A percentile compares a stretch with the other conserved stretches of the same genome.
phyloP scores from a whole-genome alignment of 495 filamentous ascomycete genomes.

The Penicillium goetzii region DNA sequence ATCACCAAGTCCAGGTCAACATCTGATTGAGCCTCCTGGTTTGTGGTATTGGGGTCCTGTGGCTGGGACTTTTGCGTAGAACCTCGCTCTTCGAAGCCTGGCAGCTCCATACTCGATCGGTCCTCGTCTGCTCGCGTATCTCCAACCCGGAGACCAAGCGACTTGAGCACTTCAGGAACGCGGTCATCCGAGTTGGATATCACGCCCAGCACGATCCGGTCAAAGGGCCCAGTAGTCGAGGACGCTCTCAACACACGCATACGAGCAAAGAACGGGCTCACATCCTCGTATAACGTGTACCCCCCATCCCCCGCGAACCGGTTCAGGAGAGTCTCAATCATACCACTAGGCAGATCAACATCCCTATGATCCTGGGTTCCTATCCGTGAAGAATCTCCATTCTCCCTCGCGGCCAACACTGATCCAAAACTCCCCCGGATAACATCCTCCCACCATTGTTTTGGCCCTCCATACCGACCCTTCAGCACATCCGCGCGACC shows the following conservation, averaged over 20 bases:
- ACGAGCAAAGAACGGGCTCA: conserved; percentile 53
- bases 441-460: conserved; percentile 74
- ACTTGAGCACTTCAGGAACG: conserved; percentile 61
- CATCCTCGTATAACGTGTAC: conserved; percentile 62
- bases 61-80: conserved; percentile 12
- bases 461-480: conserved; percentile 54
- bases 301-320: conserved; percentile 65
- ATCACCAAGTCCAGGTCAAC: conserved; percentile 67
- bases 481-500: conserved; percentile 53
- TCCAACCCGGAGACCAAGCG: conserved; percentile 62
- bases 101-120: conserved; percentile 37
- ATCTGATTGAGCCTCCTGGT: conserved; percentile 4
- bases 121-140: conserved; percentile 39
- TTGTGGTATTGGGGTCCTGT: neutral
- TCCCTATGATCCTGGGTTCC: neutral
- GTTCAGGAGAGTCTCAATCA: conserved; percentile 58
- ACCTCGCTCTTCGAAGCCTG: conserved; percentile 44
- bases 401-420: conserved; percentile 11
- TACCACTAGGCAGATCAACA: conserved; percentile 38
- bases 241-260: conserved; percentile 34
- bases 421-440: conserved; percentile 39
- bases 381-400: neutral
- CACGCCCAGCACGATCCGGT: conserved; percentile 60
- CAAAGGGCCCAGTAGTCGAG: conserved; percentile 16
- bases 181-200: conserved; percentile 81